Evolutionary conservation across 2,329 filamentous ascomycete genomes (phyloP).

Genomic region (Boeremia lycopersici): DNA sequence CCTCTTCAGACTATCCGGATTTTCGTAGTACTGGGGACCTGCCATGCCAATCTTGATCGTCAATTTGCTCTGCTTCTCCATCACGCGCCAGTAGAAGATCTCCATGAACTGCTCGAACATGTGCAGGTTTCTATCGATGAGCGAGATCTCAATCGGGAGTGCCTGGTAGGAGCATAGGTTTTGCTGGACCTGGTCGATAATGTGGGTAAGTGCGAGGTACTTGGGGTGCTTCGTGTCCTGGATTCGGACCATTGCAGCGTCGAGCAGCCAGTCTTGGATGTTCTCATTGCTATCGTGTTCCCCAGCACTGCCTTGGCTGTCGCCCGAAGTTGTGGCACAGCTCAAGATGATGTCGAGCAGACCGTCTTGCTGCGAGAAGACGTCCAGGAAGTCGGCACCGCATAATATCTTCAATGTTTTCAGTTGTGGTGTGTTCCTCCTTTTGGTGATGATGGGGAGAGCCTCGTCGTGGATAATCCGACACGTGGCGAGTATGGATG

Average conservation of each 20-base stretch:
- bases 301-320: neutral
- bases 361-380: conserved; percentile 9
- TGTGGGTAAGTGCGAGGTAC: conserved; percentile 1
- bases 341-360: conserved; percentile 9
- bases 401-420: conserved; percentile 3
- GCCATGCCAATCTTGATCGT: conserved; percentile 14
- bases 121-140: conserved; percentile 9
- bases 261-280: conserved; percentile 5
- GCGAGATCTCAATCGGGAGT: conserved; percentile 11
- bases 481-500: conserved; percentile 10
- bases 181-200: conserved; percentile 14
- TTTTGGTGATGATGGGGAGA: conserved; percentile 1
- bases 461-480: conserved; percentile 9
- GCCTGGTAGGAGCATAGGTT: conserved; percentile 6
- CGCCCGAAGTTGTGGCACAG: neutral
- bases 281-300: neutral
- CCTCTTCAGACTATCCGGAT: neutral
- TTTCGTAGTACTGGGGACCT: conserved; percentile 3
- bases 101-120: conserved; percentile 19
- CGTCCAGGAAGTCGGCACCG: conserved; percentile 11
- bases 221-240: conserved; percentile 2
- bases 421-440: neutral
- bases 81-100: conserved; percentile 13
- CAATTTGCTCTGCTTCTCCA: conserved; percentile 2
- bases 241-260: neutral